Percentiles rank a stretch among this genome's conserved stretches.
phyloP scores from a whole-genome alignment of 208 protist genomes.

The Trypanosoma vivax region DNA sequence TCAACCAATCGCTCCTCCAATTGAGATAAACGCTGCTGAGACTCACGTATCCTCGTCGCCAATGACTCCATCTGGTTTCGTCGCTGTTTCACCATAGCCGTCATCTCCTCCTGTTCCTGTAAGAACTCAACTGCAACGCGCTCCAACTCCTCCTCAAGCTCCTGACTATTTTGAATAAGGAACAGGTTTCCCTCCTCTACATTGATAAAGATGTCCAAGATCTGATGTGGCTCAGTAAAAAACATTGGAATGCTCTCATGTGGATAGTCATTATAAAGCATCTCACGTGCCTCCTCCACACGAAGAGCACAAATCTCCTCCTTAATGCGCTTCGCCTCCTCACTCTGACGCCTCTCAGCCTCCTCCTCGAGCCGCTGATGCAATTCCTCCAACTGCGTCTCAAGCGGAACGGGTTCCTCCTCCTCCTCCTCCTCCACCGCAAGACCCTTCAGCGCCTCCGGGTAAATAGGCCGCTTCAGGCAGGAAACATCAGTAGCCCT shows the following conservation, averaged over 20 bases:
- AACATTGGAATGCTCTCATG: constrained; percentile 86
- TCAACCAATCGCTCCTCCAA: constrained; percentile 58
- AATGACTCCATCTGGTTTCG: constrained; percentile 82
- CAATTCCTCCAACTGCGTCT: constrained; percentile 46
- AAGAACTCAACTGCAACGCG: constrained; percentile 81
- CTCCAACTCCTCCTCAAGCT: constrained; percentile 92
- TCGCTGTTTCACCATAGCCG: constrained; percentile 70
- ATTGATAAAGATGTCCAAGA: constrained; percentile 93
- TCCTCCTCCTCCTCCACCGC: constrained; percentile 17
- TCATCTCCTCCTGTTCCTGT: constrained; percentile 82
- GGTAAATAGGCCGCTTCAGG: background rate
- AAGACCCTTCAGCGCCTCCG: background rate
- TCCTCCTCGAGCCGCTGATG: constrained; percentile 42
- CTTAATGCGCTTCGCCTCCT: constrained; percentile 27
- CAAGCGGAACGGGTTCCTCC: constrained; percentile 34
- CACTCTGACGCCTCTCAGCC: constrained; percentile 37
- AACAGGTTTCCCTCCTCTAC: constrained; percentile 96
- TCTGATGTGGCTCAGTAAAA: constrained; percentile 87
- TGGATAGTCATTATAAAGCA: constrained; percentile 55
- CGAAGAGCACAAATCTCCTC: constrained; percentile 49
- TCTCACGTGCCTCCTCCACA: constrained; percentile 42
- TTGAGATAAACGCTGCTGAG: constrained; percentile 63
- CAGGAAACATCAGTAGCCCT: too few species aligned
- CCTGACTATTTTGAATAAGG: constrained; percentile 94
- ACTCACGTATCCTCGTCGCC: constrained; percentile 58